Percentiles rank a stretch among this genome's conserved stretches.
phyloP scores from a whole-genome alignment of 139 green algal species.

The Tetraselmis striata region DNA sequence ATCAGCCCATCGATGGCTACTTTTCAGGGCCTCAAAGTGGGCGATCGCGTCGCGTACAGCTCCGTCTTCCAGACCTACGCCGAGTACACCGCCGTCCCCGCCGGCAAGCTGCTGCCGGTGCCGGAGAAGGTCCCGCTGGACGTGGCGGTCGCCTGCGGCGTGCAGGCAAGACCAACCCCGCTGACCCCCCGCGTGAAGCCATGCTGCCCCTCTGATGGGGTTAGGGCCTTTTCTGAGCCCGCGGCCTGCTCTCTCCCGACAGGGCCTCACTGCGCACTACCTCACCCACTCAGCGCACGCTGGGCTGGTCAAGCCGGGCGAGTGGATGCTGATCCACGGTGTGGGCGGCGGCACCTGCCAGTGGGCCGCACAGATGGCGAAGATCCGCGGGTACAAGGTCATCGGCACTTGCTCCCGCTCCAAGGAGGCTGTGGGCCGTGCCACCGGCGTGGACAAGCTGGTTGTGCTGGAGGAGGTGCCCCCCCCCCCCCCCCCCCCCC shows the following conservation, averaged over 20 bases:
- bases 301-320: slow-evolving; percentile 15
- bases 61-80: slow-evolving; percentile 23
- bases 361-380: slow-evolving; percentile 24
- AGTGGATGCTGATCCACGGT: slow-evolving; percentile 28
- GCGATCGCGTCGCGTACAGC: slow-evolving; percentile 19
- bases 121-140: slow-evolving; percentile 13
- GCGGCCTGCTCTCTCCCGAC: too few species aligned
- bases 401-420: slow-evolving; percentile 19
- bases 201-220: too few species aligned
- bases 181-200: too few species aligned
- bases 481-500: too few species aligned
- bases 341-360: slow-evolving; percentile 17
- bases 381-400: slow-evolving; percentile 24
- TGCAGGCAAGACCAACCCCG: neutral
- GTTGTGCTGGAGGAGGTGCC: slow-evolving; percentile 19
- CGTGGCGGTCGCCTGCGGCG: slow-evolving; percentile 8
- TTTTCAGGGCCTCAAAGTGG: slow-evolving; percentile 7
- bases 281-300: slow-evolving; percentile 21
- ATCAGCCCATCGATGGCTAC: neutral
- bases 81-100: slow-evolving; percentile 21
- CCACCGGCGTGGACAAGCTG: slow-evolving; percentile 18
- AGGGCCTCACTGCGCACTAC: slow-evolving; percentile 24
- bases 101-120: slow-evolving; percentile 14
- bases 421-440: slow-evolving; percentile 14
- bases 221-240: too few species aligned